Base-by-base conservation (phyloP, 495 filamentous ascomycete species). In the Cryomyces antarcticus region DNA sequence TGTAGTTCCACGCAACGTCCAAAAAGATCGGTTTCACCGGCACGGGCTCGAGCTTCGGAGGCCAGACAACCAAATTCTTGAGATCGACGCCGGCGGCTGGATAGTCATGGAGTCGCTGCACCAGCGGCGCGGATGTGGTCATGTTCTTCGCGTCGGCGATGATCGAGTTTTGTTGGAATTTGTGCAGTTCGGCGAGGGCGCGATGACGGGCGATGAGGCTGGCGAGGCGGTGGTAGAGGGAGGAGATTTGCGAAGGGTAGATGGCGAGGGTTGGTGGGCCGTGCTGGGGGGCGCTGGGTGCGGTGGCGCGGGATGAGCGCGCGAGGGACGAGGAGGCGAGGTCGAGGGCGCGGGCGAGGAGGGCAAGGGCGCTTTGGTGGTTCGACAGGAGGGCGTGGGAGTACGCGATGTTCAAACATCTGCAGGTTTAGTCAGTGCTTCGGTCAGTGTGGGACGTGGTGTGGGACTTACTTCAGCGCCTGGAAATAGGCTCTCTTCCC, bases 1-100 rank as follows among this genome's bases (percentile, higher is more conserved):
- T 84, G 56, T 93, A 99, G 57, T 96, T 99, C 80, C 84, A 96
- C 11, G 89, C 89, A 9, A 93, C 82, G 57, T 99, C 89, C 38
- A 96, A 71, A 67, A 95, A 96, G 11, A 99, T 59, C 11, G 89
- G 92, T 60, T 99, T 99, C 11, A 95, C 85, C 0, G 89, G 86
- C 33, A 95, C 72, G 0, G 82, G 72, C 44, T 82, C 72, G 42
- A 94, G 62, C 49, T 72, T 73, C 0, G 89, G 88, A 5, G 89
- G 92, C 56, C 85, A 95, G 0, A 71, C 69, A 12, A 94, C 89
- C 30, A 99, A 67, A 45, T 89, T 81, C 10, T 64, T 62, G 35
- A 94, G 68, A 53, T 93, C 75, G 6, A 63, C 57, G 24, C 67
- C 67, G 6, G 69, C 69, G 5, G 65, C 54, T 3, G 81, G 76